These are phyloP conservation scores for Leptodontidium sp. DNA, from an alignment of 2,329 filamentous ascomycete genomes.

Conservation along the genomic window DNA sequence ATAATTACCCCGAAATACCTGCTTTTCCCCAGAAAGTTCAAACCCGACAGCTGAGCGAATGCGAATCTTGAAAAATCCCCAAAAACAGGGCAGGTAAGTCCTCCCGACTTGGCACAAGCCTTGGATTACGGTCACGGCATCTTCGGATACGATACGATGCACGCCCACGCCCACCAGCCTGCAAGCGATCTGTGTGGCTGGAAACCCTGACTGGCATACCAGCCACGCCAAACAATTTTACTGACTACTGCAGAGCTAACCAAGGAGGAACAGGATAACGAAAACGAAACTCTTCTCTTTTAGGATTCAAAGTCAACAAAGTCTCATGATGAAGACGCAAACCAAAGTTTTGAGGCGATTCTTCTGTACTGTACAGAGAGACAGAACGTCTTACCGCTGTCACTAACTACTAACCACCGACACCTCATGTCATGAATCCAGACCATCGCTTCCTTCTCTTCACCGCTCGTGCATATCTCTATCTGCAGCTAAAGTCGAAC, in stretches of 20 bases:
- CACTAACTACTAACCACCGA: background rate
- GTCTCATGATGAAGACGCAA: background rate
- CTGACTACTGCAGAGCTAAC: background rate
- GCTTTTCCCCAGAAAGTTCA: too few species aligned
- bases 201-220: background rate
- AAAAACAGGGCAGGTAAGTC: constrained; percentile 11
- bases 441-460: background rate
- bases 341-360: background rate
- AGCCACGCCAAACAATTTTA: background rate
- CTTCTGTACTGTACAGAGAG: background rate
- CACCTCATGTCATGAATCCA: background rate
- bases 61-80: background rate
- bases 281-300: background rate
- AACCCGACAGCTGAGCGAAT: background rate
- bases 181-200: constrained; percentile 5
- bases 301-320: background rate
- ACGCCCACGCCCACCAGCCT: background rate
- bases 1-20: too few species aligned
- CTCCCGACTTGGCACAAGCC: constrained; percentile 17
- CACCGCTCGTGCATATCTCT: constrained; percentile 1
- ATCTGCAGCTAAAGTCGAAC: constrained; percentile 10
- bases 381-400: background rate
- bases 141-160: background rate
- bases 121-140: background rate
- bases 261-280: background rate